Base-by-base conservation (phyloP, 306 rosid genomes). In the Quercus dentata region DNA sequence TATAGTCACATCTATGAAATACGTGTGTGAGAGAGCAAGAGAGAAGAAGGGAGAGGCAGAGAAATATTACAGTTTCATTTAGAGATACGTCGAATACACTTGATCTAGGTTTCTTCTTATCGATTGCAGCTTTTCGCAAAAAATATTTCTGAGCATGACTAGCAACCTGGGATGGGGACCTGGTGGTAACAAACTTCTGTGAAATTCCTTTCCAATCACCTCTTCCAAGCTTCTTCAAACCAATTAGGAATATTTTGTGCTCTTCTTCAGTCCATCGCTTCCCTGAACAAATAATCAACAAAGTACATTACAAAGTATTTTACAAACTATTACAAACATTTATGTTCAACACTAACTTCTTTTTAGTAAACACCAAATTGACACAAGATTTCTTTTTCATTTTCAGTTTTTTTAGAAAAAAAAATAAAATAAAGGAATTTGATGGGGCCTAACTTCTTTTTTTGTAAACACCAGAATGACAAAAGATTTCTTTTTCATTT, bases 61-160 rank as follows among this genome's bases (percentile, higher is more conserved):
- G 46, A 38, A 38, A 38, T 38, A 38, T 7, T 38, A 38, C 46
- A 8, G 30, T 2, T 28, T 73, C 52, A 30, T 41, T 31, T 13
- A 54, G 78, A 44, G 88, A 76, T 63, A 90, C 83, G 62, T 90
- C 94, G 52, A 90, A 90, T 25, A 85, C 84, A 73, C 94, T 90
- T 25, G 87, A 74, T 81, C 90, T 81, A 38, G 84, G 91, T 64
- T 82, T 88, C 71, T 76, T 83, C 78, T 69, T 85, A 17, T 87
- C 80, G 19, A 62, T 75, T 1, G 84, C 62, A n/a, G 83, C 78
- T 3, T 73, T 77, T 69, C 91, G 80, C 19, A 87, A 79, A 76
- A 87, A 90, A 49, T 85, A 88, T 56, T 91, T 91, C 28, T 89
- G 97, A 0, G 97, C 97, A 78, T 91, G 97, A n/a, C 92, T 91